Conservation (phyloP, 306 rosid genomes). For the Begonia masoniana region DNA sequence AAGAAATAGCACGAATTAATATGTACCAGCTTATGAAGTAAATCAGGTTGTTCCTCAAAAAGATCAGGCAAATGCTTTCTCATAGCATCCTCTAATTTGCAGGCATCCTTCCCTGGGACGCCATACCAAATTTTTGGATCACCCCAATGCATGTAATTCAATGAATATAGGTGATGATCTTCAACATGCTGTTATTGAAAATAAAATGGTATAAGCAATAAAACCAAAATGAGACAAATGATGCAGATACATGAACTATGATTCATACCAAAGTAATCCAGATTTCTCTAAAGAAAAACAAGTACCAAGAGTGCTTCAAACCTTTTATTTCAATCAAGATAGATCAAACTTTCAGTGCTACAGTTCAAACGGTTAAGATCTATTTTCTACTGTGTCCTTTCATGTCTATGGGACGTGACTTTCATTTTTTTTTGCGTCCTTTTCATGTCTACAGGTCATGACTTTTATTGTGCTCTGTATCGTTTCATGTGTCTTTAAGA, state of each 20-base stretch:
- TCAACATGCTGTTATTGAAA: conserved; percentile 77
- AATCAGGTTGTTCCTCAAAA: conserved; percentile 92
- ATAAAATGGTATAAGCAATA: conserved; percentile 14
- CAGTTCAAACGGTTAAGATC: too few relatives aligned
- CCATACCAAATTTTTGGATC: conserved; percentile 97
- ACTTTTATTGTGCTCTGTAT: too few relatives aligned
- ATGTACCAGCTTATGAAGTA: conserved; percentile 97
- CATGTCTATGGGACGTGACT: too few relatives aligned
- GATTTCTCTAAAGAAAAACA: too few relatives aligned
- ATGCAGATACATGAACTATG: conserved; percentile 3
- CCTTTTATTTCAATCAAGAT: too few relatives aligned
- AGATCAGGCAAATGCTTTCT: conserved; percentile 83
- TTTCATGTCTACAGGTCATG: too few relatives aligned
- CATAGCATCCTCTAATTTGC: conserved; percentile 80
- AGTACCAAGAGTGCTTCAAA: too few relatives aligned
- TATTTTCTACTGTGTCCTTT: too few relatives aligned
- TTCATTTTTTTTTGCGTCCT: too few relatives aligned
- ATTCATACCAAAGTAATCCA: too few relatives aligned
- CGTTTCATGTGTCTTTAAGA: too few relatives aligned
- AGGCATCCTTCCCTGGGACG: conserved; percentile 75
- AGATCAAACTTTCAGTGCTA: too few relatives aligned
- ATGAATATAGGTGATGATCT: conserved; percentile 94
- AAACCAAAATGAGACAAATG: conserved; percentile 8
- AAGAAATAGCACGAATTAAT: conserved; percentile 11
- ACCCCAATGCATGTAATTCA: conserved; percentile 98